Evolutionary conservation across 2,329 filamentous ascomycete species (phyloP).

Genomic region (Alternaria arbusti): DNA sequence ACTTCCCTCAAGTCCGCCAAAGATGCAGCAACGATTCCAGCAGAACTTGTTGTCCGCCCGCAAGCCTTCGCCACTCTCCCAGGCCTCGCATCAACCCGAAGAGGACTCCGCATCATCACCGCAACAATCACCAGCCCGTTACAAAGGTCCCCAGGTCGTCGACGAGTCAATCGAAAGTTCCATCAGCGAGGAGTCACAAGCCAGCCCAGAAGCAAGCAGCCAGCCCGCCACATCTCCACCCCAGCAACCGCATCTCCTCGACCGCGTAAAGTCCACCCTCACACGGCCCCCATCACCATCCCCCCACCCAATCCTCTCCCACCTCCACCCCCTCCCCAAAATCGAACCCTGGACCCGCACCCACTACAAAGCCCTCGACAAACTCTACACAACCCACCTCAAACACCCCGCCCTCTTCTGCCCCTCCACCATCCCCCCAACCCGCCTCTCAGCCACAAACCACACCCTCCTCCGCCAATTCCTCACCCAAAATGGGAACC

Average conservation of each 20-base stretch:
- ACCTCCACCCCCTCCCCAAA: conserved; percentile 39
- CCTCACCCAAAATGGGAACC: conserved; percentile 20
- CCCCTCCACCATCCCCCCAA: conserved; percentile 24
- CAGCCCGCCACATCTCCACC: conserved; percentile 3
- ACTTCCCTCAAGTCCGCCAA: conserved; percentile 31
- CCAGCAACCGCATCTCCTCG: conserved; percentile 1
- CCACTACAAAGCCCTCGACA: conserved; percentile 49
- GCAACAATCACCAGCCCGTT: background rate
- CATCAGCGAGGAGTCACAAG: conserved; percentile 2
- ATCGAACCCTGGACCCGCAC: conserved; percentile 50
- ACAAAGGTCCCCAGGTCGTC: conserved; percentile 2
- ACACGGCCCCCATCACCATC: conserved; percentile 12
- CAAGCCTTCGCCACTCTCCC: conserved; percentile 19
- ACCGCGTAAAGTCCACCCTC: background rate
- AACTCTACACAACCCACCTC: conserved; percentile 42
- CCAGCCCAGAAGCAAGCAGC: conserved; percentile 4
- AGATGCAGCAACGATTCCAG: conserved; percentile 21
- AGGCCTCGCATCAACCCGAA: background rate
- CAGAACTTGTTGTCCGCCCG: conserved; percentile 24
- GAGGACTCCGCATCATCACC: background rate
- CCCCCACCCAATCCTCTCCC: conserved; percentile 35
- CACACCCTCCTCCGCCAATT: conserved; percentile 35
- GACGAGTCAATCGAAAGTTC: conserved; percentile 2
- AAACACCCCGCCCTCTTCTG: conserved; percentile 42
- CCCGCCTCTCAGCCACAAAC: conserved; percentile 36